phyloP scores from a whole-genome alignment of 768 basidiomycete genomes.

The Sarcomyxa edulis region DNA sequence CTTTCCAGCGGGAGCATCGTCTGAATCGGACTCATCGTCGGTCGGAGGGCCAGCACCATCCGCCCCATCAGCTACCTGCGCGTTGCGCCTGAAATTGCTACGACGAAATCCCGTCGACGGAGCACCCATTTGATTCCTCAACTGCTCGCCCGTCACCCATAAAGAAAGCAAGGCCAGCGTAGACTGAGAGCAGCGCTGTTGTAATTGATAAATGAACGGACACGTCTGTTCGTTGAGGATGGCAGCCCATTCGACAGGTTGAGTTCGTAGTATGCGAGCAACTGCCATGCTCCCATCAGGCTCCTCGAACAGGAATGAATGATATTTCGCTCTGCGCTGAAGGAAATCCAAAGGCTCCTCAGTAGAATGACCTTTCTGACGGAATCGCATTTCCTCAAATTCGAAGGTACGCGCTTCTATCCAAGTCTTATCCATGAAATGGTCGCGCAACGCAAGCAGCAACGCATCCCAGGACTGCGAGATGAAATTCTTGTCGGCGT shows the following conservation, averaged over 20 bases:
- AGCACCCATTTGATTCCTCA: no score
- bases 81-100: no score
- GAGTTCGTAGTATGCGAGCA: not conserved
- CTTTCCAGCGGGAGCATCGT: no score
- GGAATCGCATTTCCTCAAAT: no score
- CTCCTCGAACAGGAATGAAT: not conserved
- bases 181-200: no score
- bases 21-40: no score
- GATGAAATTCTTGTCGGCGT: not conserved
- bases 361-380: conserved; percentile 1
- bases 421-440: conserved; percentile 12
- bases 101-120: no score
- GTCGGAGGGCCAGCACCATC: no score
- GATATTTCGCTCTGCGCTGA: not conserved
- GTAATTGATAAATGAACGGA: no score
- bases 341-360: not conserved
- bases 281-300: not conserved
- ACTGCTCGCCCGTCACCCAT: no score
- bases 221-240: not conserved
- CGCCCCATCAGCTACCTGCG: no score
- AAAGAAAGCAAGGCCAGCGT: no score
- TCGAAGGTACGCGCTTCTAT: conserved; percentile 4
- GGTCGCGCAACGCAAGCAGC: conserved; percentile 4
- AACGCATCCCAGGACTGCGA: conserved; percentile 6
- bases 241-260: not conserved